These are phyloP conservation scores for Aspergillus asperescens DNA, from an alignment of 495 filamentous ascomycete species.

Conservation along the genomic window DNA sequence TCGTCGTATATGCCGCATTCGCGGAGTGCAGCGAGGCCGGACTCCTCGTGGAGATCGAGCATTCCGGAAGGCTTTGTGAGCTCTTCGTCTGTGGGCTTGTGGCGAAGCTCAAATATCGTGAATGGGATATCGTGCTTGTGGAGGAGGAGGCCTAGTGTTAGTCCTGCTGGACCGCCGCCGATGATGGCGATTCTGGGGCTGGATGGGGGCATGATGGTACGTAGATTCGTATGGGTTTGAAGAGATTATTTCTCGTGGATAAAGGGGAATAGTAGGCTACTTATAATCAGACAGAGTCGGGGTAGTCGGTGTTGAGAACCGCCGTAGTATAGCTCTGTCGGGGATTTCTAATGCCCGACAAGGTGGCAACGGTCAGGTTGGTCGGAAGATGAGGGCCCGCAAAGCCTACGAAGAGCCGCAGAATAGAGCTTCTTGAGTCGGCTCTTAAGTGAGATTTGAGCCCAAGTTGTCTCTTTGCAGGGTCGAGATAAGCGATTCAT, in stretches of 20 bases:
- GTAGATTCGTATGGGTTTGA: not conserved
- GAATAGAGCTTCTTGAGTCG: too few species aligned
- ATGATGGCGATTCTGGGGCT: conserved; percentile 48
- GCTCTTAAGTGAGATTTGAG: too few species aligned
- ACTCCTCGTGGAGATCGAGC: conserved; percentile 50
- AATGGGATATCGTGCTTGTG: conserved; percentile 39
- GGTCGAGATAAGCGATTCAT: too few species aligned
- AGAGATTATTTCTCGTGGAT: too few species aligned
- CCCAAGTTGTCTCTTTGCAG: too few species aligned
- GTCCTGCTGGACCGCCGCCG: conserved; percentile 54
- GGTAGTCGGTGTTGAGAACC: not conserved
- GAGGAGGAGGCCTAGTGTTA: conserved; percentile 54
- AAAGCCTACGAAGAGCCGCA: not conserved
- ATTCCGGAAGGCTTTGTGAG: conserved; percentile 29
- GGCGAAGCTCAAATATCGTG: conserved; percentile 51
- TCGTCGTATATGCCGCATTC: conserved; percentile 46
- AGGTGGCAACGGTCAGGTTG: too few species aligned
- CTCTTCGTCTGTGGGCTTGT: conserved; percentile 20
- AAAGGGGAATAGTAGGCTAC: too few species aligned
- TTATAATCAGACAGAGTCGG: too few species aligned
- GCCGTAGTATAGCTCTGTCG: not conserved
- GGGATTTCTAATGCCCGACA: not conserved
- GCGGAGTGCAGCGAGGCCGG: conserved; percentile 48
- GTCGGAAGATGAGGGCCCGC: not conserved
- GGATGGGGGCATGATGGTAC: not conserved